Evolutionary conservation across 1,139 yeast genomes (phyloP).

Genomic region (Candida smagusa): DNA sequence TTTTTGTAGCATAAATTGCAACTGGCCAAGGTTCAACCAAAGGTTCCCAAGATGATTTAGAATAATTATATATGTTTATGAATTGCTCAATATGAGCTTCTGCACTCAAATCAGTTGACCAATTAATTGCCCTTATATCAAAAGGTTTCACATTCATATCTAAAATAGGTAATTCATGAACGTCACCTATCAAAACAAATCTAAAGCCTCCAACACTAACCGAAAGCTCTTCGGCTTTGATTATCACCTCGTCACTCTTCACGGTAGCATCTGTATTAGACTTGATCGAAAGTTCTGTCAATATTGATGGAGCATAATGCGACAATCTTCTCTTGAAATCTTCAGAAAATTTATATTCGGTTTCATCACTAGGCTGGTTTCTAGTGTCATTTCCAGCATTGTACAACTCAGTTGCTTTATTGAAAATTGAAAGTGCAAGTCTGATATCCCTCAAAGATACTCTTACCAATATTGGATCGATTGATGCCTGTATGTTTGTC

Average conservation of each 20-base stretch:
- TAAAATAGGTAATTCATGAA: conserved; percentile 87
- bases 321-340: conserved; percentile 58
- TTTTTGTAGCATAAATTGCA: conserved; percentile 63
- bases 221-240: conserved; percentile 70
- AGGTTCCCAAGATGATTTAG: conserved; percentile 97
- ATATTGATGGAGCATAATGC: conserved; percentile 65
- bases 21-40: conserved; percentile 85
- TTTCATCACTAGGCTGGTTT: conserved; percentile 17
- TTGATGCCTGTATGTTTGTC: conserved; percentile 63
- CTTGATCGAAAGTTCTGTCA: conserved; percentile 37
- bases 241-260: conserved; percentile 23
- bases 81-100: conserved; percentile 66
- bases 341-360: conserved; percentile 47
- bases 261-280: conserved; percentile 8
- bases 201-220: conserved; percentile 80
- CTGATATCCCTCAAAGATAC: conserved; percentile 85
- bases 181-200: conserved; percentile 85
- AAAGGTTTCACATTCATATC: conserved; percentile 81
- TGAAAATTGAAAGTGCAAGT: conserved; percentile 70
- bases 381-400: conserved; percentile 17
- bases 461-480: conserved; percentile 79
- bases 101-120: conserved; percentile 86
- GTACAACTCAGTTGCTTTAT: conserved; percentile 64
- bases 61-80: conserved; percentile 82
- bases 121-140: conserved; percentile 67